These are phyloP conservation scores for Leccinum aurantiacum DNA, from an alignment of 768 basidiomycete genomes.

Conservation along the genomic window DNA sequence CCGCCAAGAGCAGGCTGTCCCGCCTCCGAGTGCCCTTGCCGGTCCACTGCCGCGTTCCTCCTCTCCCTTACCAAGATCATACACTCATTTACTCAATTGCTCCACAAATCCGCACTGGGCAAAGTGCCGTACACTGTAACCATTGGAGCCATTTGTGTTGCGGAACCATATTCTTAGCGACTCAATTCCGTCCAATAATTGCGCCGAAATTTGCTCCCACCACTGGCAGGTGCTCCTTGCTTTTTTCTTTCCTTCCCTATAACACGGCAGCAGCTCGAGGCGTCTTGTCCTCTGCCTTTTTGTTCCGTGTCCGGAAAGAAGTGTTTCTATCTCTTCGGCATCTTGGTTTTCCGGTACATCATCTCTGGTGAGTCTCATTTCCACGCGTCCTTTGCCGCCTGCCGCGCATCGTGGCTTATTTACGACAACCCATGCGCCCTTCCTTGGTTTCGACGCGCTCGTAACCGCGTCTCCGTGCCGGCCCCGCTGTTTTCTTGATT, in stretches of 20 bases:
- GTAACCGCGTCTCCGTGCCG: conserved; percentile 35
- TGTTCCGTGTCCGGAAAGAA: conserved; percentile 21
- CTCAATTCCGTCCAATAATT: conserved; percentile 38
- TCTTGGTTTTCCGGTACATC: conserved; percentile 31
- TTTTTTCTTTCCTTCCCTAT: conserved; percentile 32
- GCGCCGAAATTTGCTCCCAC: conserved; percentile 34
- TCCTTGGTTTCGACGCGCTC: conserved; percentile 29
- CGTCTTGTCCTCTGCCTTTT: conserved; percentile 26
- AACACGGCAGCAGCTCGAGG: conserved; percentile 24
- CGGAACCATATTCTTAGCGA: conserved; percentile 40
- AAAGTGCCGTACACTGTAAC: conserved; percentile 29
- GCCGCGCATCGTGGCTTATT: conserved; percentile 32
- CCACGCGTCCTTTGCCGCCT: conserved; percentile 31
- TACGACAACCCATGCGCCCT: conserved; percentile 30
- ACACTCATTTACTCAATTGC: conserved; percentile 28
- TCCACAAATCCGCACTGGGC: conserved; percentile 22
- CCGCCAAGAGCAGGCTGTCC: conserved; percentile 28
- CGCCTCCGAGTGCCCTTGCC: conserved; percentile 20
- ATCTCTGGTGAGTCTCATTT: conserved; percentile 34
- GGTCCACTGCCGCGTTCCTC: conserved; percentile 2
- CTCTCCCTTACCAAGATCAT: conserved; percentile 22
- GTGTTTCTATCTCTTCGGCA: conserved; percentile 15
- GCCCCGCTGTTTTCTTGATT: conserved; percentile 16
- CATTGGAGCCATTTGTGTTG: conserved; percentile 34
- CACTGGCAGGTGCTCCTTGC: conserved; percentile 22